Conservation (phyloP, 208 protist species). For the Trypanosoma vivax region DNA sequence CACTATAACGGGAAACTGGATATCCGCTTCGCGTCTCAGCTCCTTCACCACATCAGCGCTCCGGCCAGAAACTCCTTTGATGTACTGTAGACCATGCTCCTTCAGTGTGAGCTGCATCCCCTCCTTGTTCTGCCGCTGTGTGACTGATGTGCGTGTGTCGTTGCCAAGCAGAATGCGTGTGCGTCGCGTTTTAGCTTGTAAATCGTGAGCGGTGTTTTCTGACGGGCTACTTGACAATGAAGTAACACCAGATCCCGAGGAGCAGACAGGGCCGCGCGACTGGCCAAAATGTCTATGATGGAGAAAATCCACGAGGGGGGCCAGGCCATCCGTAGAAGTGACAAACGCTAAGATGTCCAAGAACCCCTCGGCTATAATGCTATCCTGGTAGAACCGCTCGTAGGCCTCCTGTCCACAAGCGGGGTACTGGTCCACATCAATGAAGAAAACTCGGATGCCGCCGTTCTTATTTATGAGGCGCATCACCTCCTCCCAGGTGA, state of each 20-base stretch:
- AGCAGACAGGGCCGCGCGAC: background rate
- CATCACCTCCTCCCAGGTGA: conserved; percentile 31
- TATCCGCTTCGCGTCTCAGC: conserved; percentile 12
- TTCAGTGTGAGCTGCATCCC: conserved; percentile 44
- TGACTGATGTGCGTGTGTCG: conserved; percentile 40
- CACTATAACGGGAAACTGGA: conserved; percentile 72
- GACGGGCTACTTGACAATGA: no score
- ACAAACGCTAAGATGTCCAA: conserved; percentile 55
- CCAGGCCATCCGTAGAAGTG: conserved; percentile 39
- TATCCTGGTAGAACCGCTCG: conserved; percentile 46
- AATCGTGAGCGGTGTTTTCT: no score
- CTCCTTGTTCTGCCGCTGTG: conserved; percentile 61
- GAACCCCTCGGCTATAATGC: conserved; percentile 44
- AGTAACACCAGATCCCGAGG: background rate
- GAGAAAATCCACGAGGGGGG: conserved; percentile 66
- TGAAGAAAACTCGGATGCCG: conserved; percentile 28
- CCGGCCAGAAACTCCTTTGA: conserved; percentile 42
- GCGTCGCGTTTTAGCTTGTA: background rate
- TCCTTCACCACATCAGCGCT: conserved; percentile 24
- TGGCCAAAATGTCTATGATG: conserved; percentile 22
- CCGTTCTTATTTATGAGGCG: conserved; percentile 16
- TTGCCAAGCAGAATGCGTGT: conserved; percentile 45
- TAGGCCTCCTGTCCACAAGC: conserved; percentile 13
- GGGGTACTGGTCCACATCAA: conserved; percentile 1
- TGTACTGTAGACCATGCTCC: conserved; percentile 48